Base-by-base conservation (phyloP, 2,329 filamentous ascomycete genomes). In the Fusarium circinatum region DNA sequence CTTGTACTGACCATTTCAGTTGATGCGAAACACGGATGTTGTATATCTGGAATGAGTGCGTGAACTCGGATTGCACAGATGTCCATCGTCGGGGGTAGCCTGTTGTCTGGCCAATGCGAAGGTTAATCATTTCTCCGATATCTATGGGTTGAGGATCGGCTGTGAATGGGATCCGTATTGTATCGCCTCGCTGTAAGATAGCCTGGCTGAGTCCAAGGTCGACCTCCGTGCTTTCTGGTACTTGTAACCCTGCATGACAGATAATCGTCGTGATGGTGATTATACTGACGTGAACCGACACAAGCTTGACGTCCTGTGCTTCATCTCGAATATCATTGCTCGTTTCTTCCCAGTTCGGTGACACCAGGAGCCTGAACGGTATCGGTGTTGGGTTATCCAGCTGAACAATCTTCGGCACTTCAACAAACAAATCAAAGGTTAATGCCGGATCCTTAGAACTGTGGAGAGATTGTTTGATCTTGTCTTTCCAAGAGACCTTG, bases 371-470 rank as follows among this genome's bases (percentile, higher is more conserved):
- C 8, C 26, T 48, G 14, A 81, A 74, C 0, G 80, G 78, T 3
- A 82, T 62, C 0, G 71, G 68, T 0, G 47, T 26, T 0, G 76
- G 75, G 24, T 79, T 76, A 1, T 78, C 77, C 0, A 83, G 73
- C 26, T 82, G 81, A 12, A 85, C 70, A 1, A 78, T 65, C 0
- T 52, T 54, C 0, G 83, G 83, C 4, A 74, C 69, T 5, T 76
- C 68, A 4, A 81, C 56, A 11, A 79, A 59, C 2, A 83, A 24
- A 0, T 69, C 60, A 44, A 79, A 83, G 0, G 28, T 36, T 5
- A 83, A 77, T 3, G 56, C 39, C 0, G 84, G 84, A 1, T 83
- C 77, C n/a, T 78, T 82, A 17, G 81, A 79, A 2, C 79, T 78
- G 5, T 69, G 68, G 9, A 85, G 79, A 6, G 83, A 55, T 39